Conservation (phyloP, 2,329 filamentous ascomycete genomes). For the Penicillium polonicum region DNA sequence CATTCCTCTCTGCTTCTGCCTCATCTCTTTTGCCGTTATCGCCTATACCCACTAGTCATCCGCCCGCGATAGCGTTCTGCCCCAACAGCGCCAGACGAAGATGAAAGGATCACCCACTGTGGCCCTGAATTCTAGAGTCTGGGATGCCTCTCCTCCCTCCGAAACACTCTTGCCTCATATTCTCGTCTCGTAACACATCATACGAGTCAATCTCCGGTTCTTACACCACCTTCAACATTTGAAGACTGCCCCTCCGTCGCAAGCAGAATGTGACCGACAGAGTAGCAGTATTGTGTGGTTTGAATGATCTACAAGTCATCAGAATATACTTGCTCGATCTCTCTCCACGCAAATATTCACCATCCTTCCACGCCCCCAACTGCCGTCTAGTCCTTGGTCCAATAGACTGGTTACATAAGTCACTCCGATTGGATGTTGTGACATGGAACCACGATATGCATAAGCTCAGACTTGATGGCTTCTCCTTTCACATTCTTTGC, state of each 20-base stretch:
- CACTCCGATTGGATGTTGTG: not conserved
- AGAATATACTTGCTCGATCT: not conserved
- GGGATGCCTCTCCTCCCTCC: not conserved
- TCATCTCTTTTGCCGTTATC: conserved; percentile 40
- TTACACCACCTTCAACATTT: not conserved
- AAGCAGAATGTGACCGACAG: not conserved
- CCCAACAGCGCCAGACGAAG: not conserved
- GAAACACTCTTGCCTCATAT: not conserved
- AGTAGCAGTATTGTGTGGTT: not conserved
- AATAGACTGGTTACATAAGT: not conserved
- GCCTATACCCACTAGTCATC: conserved; percentile 32
- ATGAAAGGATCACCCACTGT: not conserved
- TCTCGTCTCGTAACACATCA: not conserved
- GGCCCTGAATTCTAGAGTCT: not conserved
- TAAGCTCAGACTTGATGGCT: not conserved
- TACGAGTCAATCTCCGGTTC: not conserved
- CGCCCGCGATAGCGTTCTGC: conserved; percentile 2
- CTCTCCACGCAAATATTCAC: not conserved
- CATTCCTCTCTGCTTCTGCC: conserved; percentile 39
- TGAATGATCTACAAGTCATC: not conserved
- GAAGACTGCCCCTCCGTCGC: not conserved
- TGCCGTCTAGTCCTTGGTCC: not conserved
- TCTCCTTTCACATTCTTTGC: not conserved
- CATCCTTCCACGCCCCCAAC: not conserved
- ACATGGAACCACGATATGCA: not conserved